Evolutionary conservation across 2,329 filamentous ascomycete genomes (phyloP).

Genomic region (Cyclaneusma minus): DNA sequence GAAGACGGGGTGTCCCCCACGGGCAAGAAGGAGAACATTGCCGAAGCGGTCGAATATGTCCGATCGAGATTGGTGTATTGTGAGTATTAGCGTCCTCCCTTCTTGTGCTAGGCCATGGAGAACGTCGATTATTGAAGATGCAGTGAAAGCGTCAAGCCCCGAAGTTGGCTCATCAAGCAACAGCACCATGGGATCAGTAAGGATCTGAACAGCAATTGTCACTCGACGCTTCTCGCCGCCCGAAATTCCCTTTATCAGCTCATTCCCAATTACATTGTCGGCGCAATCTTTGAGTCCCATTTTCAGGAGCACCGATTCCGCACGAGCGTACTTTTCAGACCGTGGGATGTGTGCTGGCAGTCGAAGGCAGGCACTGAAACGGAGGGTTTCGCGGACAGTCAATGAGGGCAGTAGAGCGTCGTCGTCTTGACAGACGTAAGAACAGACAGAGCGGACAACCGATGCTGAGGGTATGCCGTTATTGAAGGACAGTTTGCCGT

Average conservation of each 20-base stretch:
- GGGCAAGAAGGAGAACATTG: constrained; percentile 53
- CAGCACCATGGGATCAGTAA: constrained; percentile 59
- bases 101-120: constrained; percentile 55
- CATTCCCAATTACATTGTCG: constrained; percentile 57
- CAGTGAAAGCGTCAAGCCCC: constrained; percentile 64
- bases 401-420: constrained; percentile 59
- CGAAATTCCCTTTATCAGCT: constrained; percentile 62
- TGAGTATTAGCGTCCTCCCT: constrained; percentile 60
- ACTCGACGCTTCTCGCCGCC: constrained; percentile 68
- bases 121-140: constrained; percentile 62
- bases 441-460: constrained; percentile 57
- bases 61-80: constrained; percentile 63
- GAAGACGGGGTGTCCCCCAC: constrained; percentile 54
- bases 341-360: constrained; percentile 56
- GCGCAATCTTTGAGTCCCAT: constrained; percentile 69
- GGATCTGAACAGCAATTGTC: constrained; percentile 61
- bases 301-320: constrained; percentile 57
- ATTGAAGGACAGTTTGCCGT: constrained; percentile 55
- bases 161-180: constrained; percentile 65
- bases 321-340: constrained; percentile 48
- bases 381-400: constrained; percentile 61
- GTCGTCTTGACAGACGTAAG: constrained; percentile 67
- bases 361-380: constrained; percentile 54
- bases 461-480: constrained; percentile 49
- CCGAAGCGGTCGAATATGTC: constrained; percentile 59